Evolutionary conservation across 2,329 filamentous ascomycete species (phyloP).

Genomic region (Claviceps quebecensis): DNA sequence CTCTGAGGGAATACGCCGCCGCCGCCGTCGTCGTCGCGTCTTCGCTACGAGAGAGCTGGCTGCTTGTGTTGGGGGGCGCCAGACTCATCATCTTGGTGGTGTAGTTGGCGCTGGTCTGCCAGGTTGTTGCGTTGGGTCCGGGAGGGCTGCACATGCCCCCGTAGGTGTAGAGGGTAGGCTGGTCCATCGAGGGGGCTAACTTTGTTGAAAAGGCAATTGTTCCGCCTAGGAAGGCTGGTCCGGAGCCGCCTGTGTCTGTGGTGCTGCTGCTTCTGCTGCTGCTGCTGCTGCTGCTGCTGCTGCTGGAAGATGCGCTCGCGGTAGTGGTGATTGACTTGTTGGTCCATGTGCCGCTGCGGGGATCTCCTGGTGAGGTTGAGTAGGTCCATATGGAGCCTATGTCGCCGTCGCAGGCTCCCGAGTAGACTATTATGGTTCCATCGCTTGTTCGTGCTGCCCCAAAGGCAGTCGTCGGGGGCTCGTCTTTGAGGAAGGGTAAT

Average conservation of each 20-base stretch:
- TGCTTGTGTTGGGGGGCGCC: conserved; percentile 24
- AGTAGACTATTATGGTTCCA: conserved; percentile 59
- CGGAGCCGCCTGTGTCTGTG: conserved; percentile 3
- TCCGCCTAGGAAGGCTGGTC: conserved; percentile 37
- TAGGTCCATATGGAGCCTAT: conserved; percentile 56
- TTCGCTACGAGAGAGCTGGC: too few relatives aligned
- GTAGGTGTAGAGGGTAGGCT: conserved; percentile 56
- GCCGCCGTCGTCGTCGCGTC: conserved; percentile 9
- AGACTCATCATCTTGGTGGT: conserved; percentile 65
- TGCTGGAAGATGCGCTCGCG: conserved; percentile 2
- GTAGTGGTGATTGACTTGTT: conserved; percentile 15
- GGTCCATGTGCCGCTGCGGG: conserved; percentile 12
- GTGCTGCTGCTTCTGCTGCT: conserved; percentile 12
- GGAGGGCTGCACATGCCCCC: conserved; percentile 72
- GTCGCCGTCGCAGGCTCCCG: conserved; percentile 53
- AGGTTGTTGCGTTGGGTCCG: conserved; percentile 29
- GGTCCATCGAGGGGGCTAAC: conserved; percentile 36
- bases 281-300: conserved; percentile 16
- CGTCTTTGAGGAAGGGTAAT: conserved; percentile 47
- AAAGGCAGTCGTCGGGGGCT: conserved; percentile 41
- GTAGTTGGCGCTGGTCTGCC: conserved; percentile 61
- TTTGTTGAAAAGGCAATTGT: conserved; percentile 55
- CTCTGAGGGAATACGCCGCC: conserved; percentile 21
- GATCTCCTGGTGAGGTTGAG: conserved; percentile 21
- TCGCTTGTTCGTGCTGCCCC: conserved; percentile 51